Evolutionary conservation across 129 eudicot species (phyloP), one percentile per base, ranked within the genome.

Genomic region (Kitagawia praeruptora): DNA sequence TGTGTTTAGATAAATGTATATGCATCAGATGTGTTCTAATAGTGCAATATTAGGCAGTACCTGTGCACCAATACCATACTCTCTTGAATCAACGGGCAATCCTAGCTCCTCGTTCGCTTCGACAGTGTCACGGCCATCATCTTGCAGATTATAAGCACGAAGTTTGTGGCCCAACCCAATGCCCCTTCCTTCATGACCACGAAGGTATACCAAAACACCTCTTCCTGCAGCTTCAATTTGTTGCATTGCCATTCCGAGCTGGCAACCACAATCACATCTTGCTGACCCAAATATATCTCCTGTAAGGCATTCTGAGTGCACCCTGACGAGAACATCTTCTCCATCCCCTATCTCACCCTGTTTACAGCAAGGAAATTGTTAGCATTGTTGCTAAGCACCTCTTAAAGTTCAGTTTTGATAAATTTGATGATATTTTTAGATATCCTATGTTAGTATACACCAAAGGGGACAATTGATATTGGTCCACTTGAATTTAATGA

Each of bases 171-270:
- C 98, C 82, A 94, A 85, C 54, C 98, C 98, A 4, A 94, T 94
- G 69, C 98, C 98, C 77, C 98, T 87, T 4, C 98, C 98, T 76
- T 94, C 97, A 75, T 94, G 98, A 56, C 98, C 98, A 83, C 97
- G 92, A 14, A 94, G 93, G 80, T 94, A 94, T 6, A 94, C 97
- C 79, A 94, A 73, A 12, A 94, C 92, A 11, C 98, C 98, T 78
- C 88, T 82, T n/a, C 97, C 93, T 18, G 93, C 92, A 54, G 88
- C 93, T 85, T 94, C 96, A 8, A 94, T 94, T 75, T 91, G 89
- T 61, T 94, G 85, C 98, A 94, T 94, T 12, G 98, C 93, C 79
- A 89, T 87, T 21, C 91, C 93, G 44, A 94, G 85, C 75, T 94
- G 98, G 85, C 82, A 79, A 34, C 98, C 98, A 78, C 98, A 94